phyloP scores from a whole-genome alignment of 108 stramenopile genomes.

The Cyclotella choctawhatcheeana region DNA sequence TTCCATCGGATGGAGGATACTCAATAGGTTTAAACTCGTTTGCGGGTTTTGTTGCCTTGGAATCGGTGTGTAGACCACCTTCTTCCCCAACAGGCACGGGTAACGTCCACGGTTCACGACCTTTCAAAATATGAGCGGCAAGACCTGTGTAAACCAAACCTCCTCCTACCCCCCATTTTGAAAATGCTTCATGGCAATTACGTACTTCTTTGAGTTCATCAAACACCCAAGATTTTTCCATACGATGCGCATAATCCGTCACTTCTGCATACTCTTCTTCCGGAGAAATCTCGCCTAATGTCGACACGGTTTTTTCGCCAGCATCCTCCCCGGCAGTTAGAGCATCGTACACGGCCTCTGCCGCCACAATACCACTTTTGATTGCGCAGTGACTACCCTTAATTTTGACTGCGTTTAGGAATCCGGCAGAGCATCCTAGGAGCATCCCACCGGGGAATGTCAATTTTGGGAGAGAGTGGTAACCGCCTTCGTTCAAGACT shows the following conservation, averaged over 20 bases:
- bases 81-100: slow-evolving; percentile 41
- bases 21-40: slow-evolving; percentile 67
- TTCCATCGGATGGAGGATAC: slow-evolving; percentile 96
- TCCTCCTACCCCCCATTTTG: slow-evolving; percentile 87
- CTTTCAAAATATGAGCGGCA: slow-evolving; percentile 90
- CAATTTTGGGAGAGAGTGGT: slow-evolving; percentile 94
- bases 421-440: slow-evolving; percentile 96
- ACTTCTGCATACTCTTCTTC: slow-evolving; percentile 61
- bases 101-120: slow-evolving; percentile 97
- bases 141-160: slow-evolving; percentile 93
- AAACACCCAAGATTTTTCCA: slow-evolving; percentile 94
- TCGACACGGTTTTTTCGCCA: slow-evolving; percentile 68
- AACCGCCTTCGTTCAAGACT: slow-evolving; percentile 98
- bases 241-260: slow-evolving; percentile 56
- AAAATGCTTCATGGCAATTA: slow-evolving; percentile 97
- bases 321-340: slow-evolving; percentile 65
- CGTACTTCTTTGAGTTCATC: slow-evolving; percentile 95
- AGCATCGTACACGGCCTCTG: slow-evolving; percentile 89
- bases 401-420: slow-evolving; percentile 98
- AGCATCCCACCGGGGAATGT: slow-evolving; percentile 95
- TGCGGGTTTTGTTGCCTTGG: slow-evolving; percentile 76
- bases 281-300: slow-evolving; percentile 66
- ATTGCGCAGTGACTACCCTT: slow-evolving; percentile 99
- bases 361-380: slow-evolving; percentile 94
- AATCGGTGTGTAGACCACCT: slow-evolving; percentile 55